phyloP scores from a whole-genome alignment of 2,329 filamentous ascomycete genomes.

The Fusarium sp. region DNA sequence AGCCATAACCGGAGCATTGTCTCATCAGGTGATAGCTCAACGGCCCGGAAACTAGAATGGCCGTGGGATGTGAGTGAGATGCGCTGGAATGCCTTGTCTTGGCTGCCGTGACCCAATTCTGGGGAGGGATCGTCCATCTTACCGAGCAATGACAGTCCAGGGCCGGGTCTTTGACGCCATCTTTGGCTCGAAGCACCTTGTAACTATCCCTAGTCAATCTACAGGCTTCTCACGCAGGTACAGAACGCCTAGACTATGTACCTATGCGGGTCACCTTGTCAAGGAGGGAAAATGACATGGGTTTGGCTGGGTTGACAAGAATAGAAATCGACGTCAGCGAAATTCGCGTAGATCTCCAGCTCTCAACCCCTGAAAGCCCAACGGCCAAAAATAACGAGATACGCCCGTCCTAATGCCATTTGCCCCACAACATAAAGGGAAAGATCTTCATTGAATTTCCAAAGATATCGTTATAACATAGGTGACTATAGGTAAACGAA shows the following conservation, averaged over 20 bases:
- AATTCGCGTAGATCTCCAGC: slow-evolving; percentile 32
- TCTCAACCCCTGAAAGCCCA: slow-evolving; percentile 27
- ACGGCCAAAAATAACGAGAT: slow-evolving; percentile 24
- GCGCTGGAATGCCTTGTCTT: neutral
- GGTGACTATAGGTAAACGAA: neutral
- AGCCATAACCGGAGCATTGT: slow-evolving; percentile 19
- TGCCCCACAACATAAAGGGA: slow-evolving; percentile 7
- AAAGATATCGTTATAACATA: slow-evolving; percentile 2
- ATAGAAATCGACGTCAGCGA: slow-evolving; percentile 43
- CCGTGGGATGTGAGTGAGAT: neutral
- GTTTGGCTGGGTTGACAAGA: slow-evolving; percentile 26
- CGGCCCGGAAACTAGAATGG: slow-evolving; percentile 37
- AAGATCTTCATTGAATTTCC: slow-evolving; percentile 18
- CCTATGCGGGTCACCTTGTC: slow-evolving; percentile 25
- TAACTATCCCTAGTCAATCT: slow-evolving; percentile 41
- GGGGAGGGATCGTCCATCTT: slow-evolving; percentile 43
- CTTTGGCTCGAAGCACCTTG: slow-evolving; percentile 38
- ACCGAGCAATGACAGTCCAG: slow-evolving; percentile 12
- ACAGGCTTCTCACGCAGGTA: slow-evolving; percentile 31
- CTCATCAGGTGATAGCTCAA: slow-evolving; percentile 29
- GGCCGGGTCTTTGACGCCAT: slow-evolving; percentile 40
- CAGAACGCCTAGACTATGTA: slow-evolving; percentile 10
- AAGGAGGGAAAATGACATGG: slow-evolving; percentile 20
- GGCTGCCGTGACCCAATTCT: slow-evolving; percentile 26
- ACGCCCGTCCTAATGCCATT: slow-evolving; percentile 25